Conservation (phyloP, 768 basidiomycete genomes). For the Lentinula sp. region DNA sequence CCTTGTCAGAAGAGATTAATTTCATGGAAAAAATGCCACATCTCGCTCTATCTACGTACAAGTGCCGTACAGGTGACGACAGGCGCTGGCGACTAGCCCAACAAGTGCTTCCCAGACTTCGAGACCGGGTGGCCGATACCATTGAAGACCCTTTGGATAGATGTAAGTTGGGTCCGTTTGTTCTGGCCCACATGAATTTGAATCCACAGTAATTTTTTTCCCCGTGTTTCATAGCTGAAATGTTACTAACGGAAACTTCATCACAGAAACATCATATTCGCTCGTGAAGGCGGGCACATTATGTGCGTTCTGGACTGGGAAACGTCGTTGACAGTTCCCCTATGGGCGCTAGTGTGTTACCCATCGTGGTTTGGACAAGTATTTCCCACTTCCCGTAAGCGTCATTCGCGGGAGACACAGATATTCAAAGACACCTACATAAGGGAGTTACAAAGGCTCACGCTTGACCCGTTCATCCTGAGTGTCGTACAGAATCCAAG, state of each 20-base stretch:
- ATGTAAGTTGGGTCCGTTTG: slow-evolving; percentile 15
- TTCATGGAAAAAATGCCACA: slow-evolving; percentile 14
- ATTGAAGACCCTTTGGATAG: slow-evolving; percentile 15
- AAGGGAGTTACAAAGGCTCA: slow-evolving; percentile 15
- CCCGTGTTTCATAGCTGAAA: not conserved
- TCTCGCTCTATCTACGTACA: slow-evolving; percentile 12
- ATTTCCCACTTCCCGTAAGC: not conserved
- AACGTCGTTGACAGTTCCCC: slow-evolving; percentile 13
- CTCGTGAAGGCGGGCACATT: slow-evolving; percentile 14
- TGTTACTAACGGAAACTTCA: not conserved
- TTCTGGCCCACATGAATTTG: slow-evolving; percentile 16
- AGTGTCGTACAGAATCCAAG: slow-evolving; percentile 16
- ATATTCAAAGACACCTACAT: slow-evolving; percentile 17
- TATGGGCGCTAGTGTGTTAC: slow-evolving; percentile 16
- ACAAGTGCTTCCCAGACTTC: slow-evolving; percentile 11
- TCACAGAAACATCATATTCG: slow-evolving; percentile 15
- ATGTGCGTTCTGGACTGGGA: slow-evolving; percentile 18
- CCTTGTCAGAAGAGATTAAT: slow-evolving; percentile 14
- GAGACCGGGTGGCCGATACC: slow-evolving; percentile 10
- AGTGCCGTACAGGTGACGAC: not conserved
- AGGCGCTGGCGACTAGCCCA: slow-evolving; percentile 8
- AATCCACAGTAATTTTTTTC: slow-evolving; percentile 11
- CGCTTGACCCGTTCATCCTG: slow-evolving; percentile 12
- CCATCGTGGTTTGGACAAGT: slow-evolving; percentile 15
- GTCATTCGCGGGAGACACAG: slow-evolving; percentile 11